These are phyloP conservation scores for Lentinula edodes DNA, from an alignment of 768 basidiomycete genomes.

Conservation along the genomic window DNA sequence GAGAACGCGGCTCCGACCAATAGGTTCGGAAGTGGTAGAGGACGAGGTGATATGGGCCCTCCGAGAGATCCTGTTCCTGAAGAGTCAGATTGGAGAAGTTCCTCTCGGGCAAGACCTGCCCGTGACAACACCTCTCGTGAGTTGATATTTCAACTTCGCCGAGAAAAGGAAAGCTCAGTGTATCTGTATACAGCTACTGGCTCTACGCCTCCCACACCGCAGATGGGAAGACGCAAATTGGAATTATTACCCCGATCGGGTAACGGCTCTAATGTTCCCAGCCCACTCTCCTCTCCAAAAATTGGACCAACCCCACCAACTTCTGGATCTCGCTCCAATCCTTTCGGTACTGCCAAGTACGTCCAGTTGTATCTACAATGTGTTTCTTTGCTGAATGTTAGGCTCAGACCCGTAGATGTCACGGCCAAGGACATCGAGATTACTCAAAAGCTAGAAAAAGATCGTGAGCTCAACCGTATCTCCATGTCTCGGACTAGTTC, in stretches of 20 bases:
- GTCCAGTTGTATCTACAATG: slow-evolving; percentile 14
- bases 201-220: slow-evolving; percentile 80
- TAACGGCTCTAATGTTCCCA: slow-evolving; percentile 58
- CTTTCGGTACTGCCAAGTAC: slow-evolving; percentile 85
- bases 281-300: slow-evolving; percentile 78
- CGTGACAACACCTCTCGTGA: slow-evolving; percentile 58
- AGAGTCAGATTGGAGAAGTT: slow-evolving; percentile 70
- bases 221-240: slow-evolving; percentile 72
- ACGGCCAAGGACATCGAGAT: slow-evolving; percentile 72
- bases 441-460: slow-evolving; percentile 62
- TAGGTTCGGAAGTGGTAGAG: slow-evolving; percentile 42
- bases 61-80: slow-evolving; percentile 43
- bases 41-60: slow-evolving; percentile 50
- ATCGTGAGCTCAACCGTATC: slow-evolving; percentile 50
- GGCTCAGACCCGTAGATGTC: slow-evolving; percentile 71
- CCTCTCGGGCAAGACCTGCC: slow-evolving; percentile 34
- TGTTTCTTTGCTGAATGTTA: background rate
- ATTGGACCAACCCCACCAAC: slow-evolving; percentile 38
- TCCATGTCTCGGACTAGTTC: slow-evolving; percentile 50
- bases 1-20: slow-evolving; percentile 20
- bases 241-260: slow-evolving; percentile 81
- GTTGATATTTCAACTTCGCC: slow-evolving; percentile 19
- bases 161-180: background rate
- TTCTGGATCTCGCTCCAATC: slow-evolving; percentile 50
- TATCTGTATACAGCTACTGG: slow-evolving; percentile 41